Evolutionary conservation across 2,329 filamentous ascomycete species (phyloP).

Genomic region (Colletotrichum godetiae): DNA sequence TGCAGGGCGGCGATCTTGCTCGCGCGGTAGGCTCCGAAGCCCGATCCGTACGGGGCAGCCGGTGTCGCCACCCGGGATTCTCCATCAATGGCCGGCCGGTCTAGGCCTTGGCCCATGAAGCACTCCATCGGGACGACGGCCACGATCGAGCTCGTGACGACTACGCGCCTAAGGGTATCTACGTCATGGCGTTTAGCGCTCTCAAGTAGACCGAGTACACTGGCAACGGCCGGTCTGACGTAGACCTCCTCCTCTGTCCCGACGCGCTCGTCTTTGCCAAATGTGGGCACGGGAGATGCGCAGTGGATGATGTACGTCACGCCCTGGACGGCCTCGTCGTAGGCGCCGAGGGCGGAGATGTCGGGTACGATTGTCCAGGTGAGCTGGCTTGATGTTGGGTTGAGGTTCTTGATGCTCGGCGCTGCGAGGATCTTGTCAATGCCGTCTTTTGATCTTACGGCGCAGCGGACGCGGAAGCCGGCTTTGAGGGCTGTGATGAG

Average conservation of each 20-base stretch:
- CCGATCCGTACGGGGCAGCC: constrained; percentile 42
- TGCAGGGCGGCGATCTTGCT: constrained; percentile 48
- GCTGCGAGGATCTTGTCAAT: constrained; percentile 15
- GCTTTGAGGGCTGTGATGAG: constrained; percentile 40
- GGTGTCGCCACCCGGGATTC: constrained; percentile 12
- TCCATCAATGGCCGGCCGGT: constrained; percentile 2
- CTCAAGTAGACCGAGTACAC: constrained; percentile 6
- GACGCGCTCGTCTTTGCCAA: not conserved
- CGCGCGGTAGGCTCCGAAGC: constrained; percentile 47
- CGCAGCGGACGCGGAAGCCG: constrained; percentile 44
- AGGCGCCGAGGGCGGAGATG: constrained; percentile 48
- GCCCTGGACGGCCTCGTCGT: constrained; percentile 52
- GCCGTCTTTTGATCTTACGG: constrained; percentile 40
- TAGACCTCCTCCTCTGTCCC: constrained; percentile 4
- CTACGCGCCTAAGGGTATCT: constrained; percentile 48
- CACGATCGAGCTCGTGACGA: constrained; percentile 54
- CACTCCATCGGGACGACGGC: constrained; percentile 31
- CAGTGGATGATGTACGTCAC: constrained; percentile 50
- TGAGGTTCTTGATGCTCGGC: constrained; percentile 31
- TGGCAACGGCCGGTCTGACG: not conserved
- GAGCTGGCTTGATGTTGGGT: constrained; percentile 33
- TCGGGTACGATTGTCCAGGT: constrained; percentile 49
- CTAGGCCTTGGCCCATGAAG: constrained; percentile 3
- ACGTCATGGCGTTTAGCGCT: not conserved
- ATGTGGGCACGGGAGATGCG: constrained; percentile 40